Conservation (phyloP, 163 green algal genomes). For the Dunaliella salina region DNA sequence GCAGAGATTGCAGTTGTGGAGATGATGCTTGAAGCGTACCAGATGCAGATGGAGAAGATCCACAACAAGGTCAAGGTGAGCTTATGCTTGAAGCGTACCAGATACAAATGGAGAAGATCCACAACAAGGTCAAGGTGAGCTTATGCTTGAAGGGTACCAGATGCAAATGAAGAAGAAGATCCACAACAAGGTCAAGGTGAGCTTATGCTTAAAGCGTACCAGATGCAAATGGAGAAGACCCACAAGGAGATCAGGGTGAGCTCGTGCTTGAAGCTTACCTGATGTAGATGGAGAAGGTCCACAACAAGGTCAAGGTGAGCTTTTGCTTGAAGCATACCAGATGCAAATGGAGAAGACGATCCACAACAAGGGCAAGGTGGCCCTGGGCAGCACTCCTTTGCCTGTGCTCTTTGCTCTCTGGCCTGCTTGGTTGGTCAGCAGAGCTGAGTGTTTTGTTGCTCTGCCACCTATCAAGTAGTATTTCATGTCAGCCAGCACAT, state of each 20-base stretch:
- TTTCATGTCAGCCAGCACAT: no score
- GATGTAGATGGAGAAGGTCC: conserved; percentile 83
- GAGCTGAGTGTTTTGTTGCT: no score
- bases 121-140: conserved; percentile 65
- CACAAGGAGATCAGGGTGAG: no score
- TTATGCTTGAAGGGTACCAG: no score
- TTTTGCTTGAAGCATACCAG: conserved; percentile 70
- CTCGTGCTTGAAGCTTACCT: conserved; percentile 78
- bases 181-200: no score
- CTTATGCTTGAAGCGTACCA: conserved; percentile 70
- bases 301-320: conserved; percentile 61
- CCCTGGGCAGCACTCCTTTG: no score
- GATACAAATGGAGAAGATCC: conserved; percentile 83
- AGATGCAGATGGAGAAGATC: conserved; percentile 85
- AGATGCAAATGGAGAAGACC: no score
- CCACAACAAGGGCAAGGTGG: conserved; percentile 65
- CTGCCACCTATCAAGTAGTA: no score
- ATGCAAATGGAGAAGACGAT: conserved; percentile 86
- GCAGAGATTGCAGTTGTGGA: background rate
- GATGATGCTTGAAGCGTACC: conserved; percentile 65
- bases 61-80: conserved; percentile 65
- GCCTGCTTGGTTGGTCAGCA: no score
- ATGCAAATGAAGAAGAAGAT: no score
- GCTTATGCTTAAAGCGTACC: no score
- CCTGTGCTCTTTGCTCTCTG: no score